Base-by-base conservation (phyloP, 805 yeast genomes). In the Starmerella bombi region DNA sequence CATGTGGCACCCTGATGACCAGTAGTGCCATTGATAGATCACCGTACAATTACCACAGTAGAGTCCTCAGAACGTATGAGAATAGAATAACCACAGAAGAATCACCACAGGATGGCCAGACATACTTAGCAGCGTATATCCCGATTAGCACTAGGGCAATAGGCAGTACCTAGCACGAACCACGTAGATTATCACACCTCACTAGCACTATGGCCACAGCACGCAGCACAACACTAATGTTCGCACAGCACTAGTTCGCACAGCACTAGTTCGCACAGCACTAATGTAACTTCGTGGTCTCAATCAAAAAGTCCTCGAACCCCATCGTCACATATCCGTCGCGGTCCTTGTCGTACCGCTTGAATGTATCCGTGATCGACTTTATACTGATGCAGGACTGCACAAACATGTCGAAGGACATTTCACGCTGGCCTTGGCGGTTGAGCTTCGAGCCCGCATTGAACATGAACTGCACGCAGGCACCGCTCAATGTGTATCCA, bases 361-460 rank as follows among this genome's bases (percentile, higher is more conserved):
- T 79, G 64, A 83, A 83, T 12, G 77, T 66, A 54, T 80, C 85
- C 1, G 93, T 81, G 48, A 80, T 69, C 47, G 82, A 72, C 55
- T 82, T 69, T 49, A 83, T 64, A 69, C 82, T 79, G 15, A 82
- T 80, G 49, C 83, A 67, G 40, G 81, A 69, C 56, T 83, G 93
- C 20, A 83, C 84, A 59, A 83, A 83, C 57, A 74, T 69, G 57
- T 83, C 94, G 58, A 83, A 83, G 44, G 80, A 75, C 59, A 83
- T 62, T 32, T 54, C 56, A 17, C 54, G 56, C 32, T 45, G 52
- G 30, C 60, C 60, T 36, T 45, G 43, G 17, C 60, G 47, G 45
- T 53, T 52, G 25, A 50, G 35, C 32, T 51, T 68, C 30, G 76
- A 66, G 53, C 75, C 77, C 42, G 67, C 68, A 48, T 66, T 71